Evolutionary conservation across 2,329 filamentous ascomycete genomes (phyloP), one percentile per base, ranked within the genome.

Genomic region (Talaromyces sp.): DNA sequence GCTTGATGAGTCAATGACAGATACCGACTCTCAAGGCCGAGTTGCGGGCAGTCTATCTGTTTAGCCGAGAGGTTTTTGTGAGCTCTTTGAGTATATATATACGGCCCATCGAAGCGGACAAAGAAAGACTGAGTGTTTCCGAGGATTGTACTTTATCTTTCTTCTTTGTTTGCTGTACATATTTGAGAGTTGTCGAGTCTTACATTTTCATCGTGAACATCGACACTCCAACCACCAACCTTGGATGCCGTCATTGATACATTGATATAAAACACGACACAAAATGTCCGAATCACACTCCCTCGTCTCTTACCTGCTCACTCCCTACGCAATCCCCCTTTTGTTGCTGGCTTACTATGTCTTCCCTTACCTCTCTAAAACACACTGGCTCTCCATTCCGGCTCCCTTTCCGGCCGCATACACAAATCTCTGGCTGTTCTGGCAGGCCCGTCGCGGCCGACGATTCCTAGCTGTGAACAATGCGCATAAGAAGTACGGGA

Each of bases 391-490:
- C 57, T 76, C 79, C 61, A 80, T 86, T 6, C 84, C 85, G 0
- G 77, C 79, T 5, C 84, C 85, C 1, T 78, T 81, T n/a, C 73
- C 81, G 0, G 87, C 88, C 2, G 82, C 83, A 15, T 91, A 93
- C 75, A 87, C 88, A 35, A 92, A 93, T 70, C 79, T 96, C 33
- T 97, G 93, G 93, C 85, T 97, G 25, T 77, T 97, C 59, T 80
- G 82, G 9, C 84, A 88, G 13, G 82, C 81, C 62, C 87, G 93
- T 1, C 82, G 85, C 3, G 92, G 92, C 1, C 82, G 83, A 57
- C 83, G 90, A 10, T 92, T 86, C 72, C 70, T 79, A 33, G 80
- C 82, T 2, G 88, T 96, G n/a, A 84, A 96, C 71, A 78, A 87
- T 41, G 82, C 87, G 8, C 93, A 97, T 78, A 86, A 90, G 81